These are phyloP conservation scores for Penicillium sp. DNA, from an alignment of 2,329 filamentous ascomycete species.

Conservation along the genomic window DNA sequence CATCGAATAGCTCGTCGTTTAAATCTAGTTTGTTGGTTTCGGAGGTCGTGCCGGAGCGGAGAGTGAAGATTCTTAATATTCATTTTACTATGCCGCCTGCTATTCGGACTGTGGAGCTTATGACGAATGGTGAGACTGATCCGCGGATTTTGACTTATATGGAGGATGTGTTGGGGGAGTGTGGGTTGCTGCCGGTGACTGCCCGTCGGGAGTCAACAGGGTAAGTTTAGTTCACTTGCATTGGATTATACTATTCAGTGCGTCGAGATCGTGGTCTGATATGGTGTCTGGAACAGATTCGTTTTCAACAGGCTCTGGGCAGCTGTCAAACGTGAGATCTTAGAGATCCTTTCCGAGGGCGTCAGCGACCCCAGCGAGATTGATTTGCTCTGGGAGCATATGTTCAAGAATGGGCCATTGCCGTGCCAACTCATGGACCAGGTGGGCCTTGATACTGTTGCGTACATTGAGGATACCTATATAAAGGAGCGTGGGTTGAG, in stretches of 20 bases:
- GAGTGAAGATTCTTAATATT: slow-evolving; percentile 48
- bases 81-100: slow-evolving; percentile 57
- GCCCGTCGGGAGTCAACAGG: slow-evolving; percentile 55
- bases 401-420: slow-evolving; percentile 41
- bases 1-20: slow-evolving; percentile 57
- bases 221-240: too few species aligned
- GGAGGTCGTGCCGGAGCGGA: slow-evolving; percentile 33
- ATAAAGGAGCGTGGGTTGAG: slow-evolving; percentile 52
- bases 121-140: slow-evolving; percentile 56
- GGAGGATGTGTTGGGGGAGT: slow-evolving; percentile 40
- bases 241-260: slow-evolving; percentile 3
- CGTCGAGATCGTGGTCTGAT: background rate
- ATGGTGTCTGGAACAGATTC: slow-evolving; percentile 35
- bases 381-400: slow-evolving; percentile 47
- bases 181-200: slow-evolving; percentile 49
- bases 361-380: slow-evolving; percentile 54
- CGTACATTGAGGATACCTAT: slow-evolving; percentile 59
- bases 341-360: slow-evolving; percentile 55
- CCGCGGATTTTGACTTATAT: slow-evolving; percentile 50
- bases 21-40: slow-evolving; percentile 55
- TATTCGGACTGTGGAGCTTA: slow-evolving; percentile 54
- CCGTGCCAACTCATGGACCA: slow-evolving; percentile 49
- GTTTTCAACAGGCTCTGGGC: slow-evolving; percentile 63
- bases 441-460: slow-evolving; percentile 59
- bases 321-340: slow-evolving; percentile 57